Percentiles rank a stretch among this genome's conserved stretches.
Conservation (phyloP, 1,139 yeast species). For the Debaryomycetaceae sp. region DNA sequence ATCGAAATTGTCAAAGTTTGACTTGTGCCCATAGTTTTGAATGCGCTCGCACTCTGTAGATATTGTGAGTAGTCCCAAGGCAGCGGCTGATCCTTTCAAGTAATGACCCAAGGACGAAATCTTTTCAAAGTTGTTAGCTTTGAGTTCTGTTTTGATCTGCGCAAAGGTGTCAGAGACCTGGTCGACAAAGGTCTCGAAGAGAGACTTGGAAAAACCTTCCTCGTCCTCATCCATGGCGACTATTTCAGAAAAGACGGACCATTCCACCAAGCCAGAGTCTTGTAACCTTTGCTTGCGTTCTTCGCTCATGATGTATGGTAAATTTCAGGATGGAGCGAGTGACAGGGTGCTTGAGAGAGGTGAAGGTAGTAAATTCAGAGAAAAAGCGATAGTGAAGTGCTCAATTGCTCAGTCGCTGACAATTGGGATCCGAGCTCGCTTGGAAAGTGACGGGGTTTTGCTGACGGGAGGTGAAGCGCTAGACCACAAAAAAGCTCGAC, state of each 20-base stretch:
- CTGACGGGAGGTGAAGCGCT: too few relatives aligned
- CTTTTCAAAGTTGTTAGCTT: constrained; percentile 38
- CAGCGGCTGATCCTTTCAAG: constrained; percentile 92
- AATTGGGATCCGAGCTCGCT: too few relatives aligned
- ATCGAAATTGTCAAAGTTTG: constrained; percentile 33
- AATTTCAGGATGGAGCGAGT: too few relatives aligned
- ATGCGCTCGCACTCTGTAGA: constrained; percentile 86
- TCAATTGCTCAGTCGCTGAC: too few relatives aligned
- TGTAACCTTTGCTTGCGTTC: constrained; percentile 26
- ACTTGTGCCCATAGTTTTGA: constrained; percentile 71
- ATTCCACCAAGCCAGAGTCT: constrained; percentile 63
- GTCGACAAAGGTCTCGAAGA: constrained; percentile 75
- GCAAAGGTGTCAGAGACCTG: constrained; percentile 77
- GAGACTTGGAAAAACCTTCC: constrained; percentile 70
- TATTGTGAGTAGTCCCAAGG: constrained; percentile 73
- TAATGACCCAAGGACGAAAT: constrained; percentile 81
- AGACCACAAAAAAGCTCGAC: too few relatives aligned
- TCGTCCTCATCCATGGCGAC: constrained; percentile 92
- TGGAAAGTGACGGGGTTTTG: too few relatives aligned
- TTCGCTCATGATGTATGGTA: too few relatives aligned
- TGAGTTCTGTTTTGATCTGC: constrained; percentile 53
- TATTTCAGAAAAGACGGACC: constrained; percentile 82
- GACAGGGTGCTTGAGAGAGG: too few relatives aligned
- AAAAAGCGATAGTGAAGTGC: too few relatives aligned
- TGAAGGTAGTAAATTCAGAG: too few relatives aligned